Percentiles rank a stretch among this genome's conserved stretches.
Evolutionary conservation across 768 basidiomycete species (phyloP).

Genomic region (Auriscalpium orientale): DNA sequence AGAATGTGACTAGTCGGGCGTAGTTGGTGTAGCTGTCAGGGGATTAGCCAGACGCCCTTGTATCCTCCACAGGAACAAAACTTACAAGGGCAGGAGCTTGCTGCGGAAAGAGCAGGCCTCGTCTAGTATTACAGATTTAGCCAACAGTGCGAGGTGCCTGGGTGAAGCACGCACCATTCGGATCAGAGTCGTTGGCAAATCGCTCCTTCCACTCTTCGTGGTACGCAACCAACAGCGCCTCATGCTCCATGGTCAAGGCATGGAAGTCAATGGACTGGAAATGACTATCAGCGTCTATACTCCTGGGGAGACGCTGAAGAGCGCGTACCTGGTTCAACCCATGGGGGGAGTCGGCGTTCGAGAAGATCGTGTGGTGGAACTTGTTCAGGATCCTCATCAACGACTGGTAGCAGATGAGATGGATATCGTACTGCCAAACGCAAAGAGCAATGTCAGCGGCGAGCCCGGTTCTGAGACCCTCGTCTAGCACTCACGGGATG

Average conservation of each 20-base stretch:
- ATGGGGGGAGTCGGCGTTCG: constrained; percentile 7
- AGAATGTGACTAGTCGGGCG: constrained; percentile 32
- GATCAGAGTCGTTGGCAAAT: constrained; percentile 11
- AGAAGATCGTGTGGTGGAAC: constrained; percentile 14
- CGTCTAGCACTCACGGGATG: constrained; percentile 1
- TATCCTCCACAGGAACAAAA: constrained; percentile 12
- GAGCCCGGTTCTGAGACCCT: too few relatives aligned
- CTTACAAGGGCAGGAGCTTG: constrained; percentile 33
- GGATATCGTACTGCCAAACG: constrained; percentile 9
- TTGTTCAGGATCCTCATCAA: constrained; percentile 13
- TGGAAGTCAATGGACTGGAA: constrained; percentile 11
- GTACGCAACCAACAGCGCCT: constrained; percentile 1
- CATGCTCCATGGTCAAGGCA: constrained; percentile 10
- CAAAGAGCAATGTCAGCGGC: too few relatives aligned
- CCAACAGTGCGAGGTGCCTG: background rate
- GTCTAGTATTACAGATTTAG: background rate
- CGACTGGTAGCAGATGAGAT: constrained; percentile 11
- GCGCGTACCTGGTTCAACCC: constrained; percentile 6
- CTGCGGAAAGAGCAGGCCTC: constrained; percentile 11
- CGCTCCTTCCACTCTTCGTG: constrained; percentile 13
- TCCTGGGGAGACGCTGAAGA: background rate
- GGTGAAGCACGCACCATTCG: constrained; percentile 2
- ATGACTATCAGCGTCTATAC: background rate
- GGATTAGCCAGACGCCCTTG: too few relatives aligned
- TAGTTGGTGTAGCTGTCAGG: constrained; percentile 15